Base-by-base conservation (phyloP, 805 yeast genomes). In the Starmerella powellii region DNA sequence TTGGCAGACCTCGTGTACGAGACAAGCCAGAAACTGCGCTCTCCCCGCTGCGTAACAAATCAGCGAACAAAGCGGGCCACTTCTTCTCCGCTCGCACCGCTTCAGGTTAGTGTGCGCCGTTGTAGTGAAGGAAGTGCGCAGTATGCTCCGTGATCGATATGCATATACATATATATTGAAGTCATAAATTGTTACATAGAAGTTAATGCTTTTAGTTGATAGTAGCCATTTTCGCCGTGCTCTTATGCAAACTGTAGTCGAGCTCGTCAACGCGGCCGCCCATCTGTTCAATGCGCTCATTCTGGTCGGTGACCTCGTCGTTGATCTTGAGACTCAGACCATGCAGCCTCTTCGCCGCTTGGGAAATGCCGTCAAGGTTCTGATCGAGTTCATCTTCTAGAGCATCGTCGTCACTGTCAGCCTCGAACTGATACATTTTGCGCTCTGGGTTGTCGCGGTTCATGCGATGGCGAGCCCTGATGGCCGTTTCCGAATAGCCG, bases 391-490 rank as follows among this genome's bases (percentile, higher is more conserved):
- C 95, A 48, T 79, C 73, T 58, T 88, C 97, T 74, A 85, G 74
- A 52, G 78, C 91, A 54, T 86, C 94, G 61, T 91, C 97, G 59
- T 88, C 96, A 38, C 77, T 76, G 61, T 88, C 96, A 37, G 80
- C 81, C 57, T 85, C 95, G 41, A 52, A 52, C 42, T 52, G 55
- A 45, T 56, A 59, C 54, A 57, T 57, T 35, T 51, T 54, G 23
- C 63, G 61, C 34, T 50, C 54, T 31, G 55, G 59, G 34, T 55
- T 49, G 34, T 57, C 66, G 37, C 75, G 68, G 48, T 70, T 62
- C 49, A 65, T 60, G 41, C 75, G 74, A 38, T 73, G 73, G 41
- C 66, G 70, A 48, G 72, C 73, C 56, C 74, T 72, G 32, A 57
- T 57, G 33, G 57, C 54, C 27, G 52, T 53, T 19, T 54, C 57